Evolutionary conservation across 441 rosid genomes (phyloP), one percentile per base, ranked within the genome.

Genomic region (Euphorbia schlechtendalii): DNA sequence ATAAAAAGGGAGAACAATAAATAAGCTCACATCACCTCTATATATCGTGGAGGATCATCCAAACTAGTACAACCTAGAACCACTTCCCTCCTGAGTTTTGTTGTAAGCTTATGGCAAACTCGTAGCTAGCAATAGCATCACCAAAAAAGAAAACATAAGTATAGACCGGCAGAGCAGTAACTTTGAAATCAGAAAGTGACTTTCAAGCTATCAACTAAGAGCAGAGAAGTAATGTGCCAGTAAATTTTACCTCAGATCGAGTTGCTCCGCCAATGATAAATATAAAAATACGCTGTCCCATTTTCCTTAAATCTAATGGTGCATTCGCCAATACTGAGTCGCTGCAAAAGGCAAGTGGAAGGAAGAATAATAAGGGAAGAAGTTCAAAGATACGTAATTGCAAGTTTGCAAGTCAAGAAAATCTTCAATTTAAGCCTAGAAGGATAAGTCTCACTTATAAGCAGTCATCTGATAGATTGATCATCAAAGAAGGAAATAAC

Each of bases 211-310:
- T 70, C 22, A 51, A 62, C 11, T 18, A 14, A 15, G 58, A 58
- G 53, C 24, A 27, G n/a, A 36, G 56, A 64, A 40, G 55, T 28
- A 13, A 65, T 38, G 36, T 53, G 20, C 45, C 3, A 30, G 52
- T 52, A 56, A 34, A 56, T 59, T 70, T 77, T 81, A 89, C 98
- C 99, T 95, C 98, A 7, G 99, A 95, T 66, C 98, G 84, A 51
- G 99, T 95, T 27, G 96, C 96, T 34, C 98, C 98, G 25, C 99
- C 99, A 4, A 90, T 81, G 10, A 95, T 84, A 61, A 86, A 95
- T 20, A 92, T 74, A 71, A 95, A 95, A 54, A 92, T 84, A 41
- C 98, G 91, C 45, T 82, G 92, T 30, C 97, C 98, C 91, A 85
- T 82, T 80, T 82, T 91, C 79, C 76, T 86, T 73, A 80, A 77